Evolutionary conservation across 2,329 filamentous ascomycete species (phyloP).

Genomic region (Boeremia exigua): DNA sequence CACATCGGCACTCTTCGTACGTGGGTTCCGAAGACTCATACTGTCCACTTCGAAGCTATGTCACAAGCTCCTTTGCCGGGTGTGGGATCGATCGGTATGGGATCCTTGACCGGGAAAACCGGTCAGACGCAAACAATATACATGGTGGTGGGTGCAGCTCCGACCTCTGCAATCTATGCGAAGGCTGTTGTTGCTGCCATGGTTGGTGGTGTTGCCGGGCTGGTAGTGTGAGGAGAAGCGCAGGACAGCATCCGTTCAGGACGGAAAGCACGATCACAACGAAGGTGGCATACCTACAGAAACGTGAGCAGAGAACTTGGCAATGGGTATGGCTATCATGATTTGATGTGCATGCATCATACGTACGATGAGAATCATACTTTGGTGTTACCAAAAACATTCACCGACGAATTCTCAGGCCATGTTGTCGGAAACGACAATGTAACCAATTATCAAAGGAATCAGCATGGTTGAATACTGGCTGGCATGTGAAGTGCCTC

Average conservation of each 20-base stretch:
- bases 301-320: neutral
- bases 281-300: neutral
- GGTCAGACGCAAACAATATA: conserved; percentile 37
- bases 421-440: neutral
- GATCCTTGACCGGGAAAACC: conserved; percentile 39
- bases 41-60: conserved; percentile 33
- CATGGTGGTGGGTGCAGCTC: conserved; percentile 27
- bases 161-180: conserved; percentile 25
- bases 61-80: conserved; percentile 34
- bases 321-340: neutral
- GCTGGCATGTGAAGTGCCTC: neutral
- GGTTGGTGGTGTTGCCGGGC: conserved; percentile 31
- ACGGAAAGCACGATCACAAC: neutral
- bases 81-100: conserved; percentile 43
- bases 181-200: conserved; percentile 28
- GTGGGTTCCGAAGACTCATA: conserved; percentile 42
- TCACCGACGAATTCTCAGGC: too few species aligned
- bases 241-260: neutral
- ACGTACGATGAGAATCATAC: neutral
- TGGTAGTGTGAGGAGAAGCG: conserved; percentile 20
- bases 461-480: neutral
- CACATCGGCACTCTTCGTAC: conserved; percentile 34
- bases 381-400: too few species aligned
- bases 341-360: neutral
- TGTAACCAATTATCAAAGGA: neutral